Conservation (phyloP, 345 rosid genomes). For the Limnanthes douglasii region DNA sequence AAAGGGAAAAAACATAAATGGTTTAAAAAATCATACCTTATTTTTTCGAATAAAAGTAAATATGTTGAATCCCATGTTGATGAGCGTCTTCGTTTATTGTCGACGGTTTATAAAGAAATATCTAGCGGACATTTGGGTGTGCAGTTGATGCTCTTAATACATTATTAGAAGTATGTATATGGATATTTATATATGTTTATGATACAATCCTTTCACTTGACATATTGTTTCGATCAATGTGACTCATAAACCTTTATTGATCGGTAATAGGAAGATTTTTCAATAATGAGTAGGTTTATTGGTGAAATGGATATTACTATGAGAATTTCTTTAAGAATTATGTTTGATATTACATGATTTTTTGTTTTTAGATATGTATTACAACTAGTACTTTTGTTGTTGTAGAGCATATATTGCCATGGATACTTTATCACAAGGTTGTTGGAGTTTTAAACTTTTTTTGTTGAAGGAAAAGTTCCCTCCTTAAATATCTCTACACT, state of each 20-base stretch:
- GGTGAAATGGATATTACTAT: background rate
- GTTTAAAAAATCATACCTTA: no score
- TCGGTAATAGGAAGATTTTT: conserved; percentile 62
- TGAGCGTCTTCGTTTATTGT: no score
- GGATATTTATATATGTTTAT: background rate
- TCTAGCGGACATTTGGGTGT: conserved; percentile 79
- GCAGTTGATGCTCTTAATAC: conserved; percentile 68
- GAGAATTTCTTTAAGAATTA: no score
- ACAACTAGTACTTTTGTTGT: conserved; percentile 91
- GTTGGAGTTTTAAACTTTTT: conserved; percentile 77
- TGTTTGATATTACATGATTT: background rate
- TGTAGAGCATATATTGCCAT: conserved; percentile 70
- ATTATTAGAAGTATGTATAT: conserved; percentile 43
- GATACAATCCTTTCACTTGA: background rate
- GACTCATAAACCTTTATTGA: conserved; percentile 13
- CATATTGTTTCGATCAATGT: conserved; percentile 1
- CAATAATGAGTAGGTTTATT: conserved; percentile 28
- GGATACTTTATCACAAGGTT: conserved; percentile 87
- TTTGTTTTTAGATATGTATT: conserved; percentile 46
- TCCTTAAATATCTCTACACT: conserved; percentile 52
- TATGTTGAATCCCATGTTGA: no score
- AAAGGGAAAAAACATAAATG: no score
- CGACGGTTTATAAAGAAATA: conserved; percentile 54
- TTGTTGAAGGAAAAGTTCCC: conserved; percentile 94
- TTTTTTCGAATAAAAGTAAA: no score